These are phyloP conservation scores for Chalciporus pseudorubinellus DNA, from an alignment of 768 basidiomycete genomes.

Conservation along the genomic window DNA sequence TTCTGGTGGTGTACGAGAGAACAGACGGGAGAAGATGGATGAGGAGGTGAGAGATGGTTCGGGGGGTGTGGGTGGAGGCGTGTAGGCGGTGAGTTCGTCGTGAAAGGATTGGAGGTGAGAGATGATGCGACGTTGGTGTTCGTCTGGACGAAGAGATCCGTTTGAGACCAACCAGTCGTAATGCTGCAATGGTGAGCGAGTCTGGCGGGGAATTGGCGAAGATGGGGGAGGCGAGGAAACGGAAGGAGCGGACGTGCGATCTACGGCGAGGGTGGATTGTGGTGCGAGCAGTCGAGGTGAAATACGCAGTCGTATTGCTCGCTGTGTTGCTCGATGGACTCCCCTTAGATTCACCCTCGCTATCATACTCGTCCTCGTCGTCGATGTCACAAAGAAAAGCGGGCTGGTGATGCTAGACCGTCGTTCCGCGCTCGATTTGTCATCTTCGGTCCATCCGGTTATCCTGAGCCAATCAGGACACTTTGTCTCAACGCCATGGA, in stretches of 20 bases:
- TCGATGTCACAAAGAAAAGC: not conserved
- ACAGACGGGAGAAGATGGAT: conserved; percentile 27
- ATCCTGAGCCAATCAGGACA: not conserved
- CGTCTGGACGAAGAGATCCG: conserved; percentile 67
- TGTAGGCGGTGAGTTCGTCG: conserved; percentile 64
- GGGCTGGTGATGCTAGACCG: not conserved
- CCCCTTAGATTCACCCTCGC: conserved; percentile 2
- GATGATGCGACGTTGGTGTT: conserved; percentile 83
- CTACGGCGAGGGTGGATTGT: conserved; percentile 8
- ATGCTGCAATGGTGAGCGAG: conserved; percentile 31
- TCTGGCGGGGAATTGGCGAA: not conserved
- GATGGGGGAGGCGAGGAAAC: not conserved
- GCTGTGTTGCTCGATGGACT: not conserved
- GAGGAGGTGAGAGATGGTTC: conserved; percentile 31
- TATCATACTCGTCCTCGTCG: conserved; percentile 4
- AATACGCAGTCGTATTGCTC: conserved; percentile 1
- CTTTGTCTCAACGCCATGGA: conserved; percentile 22
- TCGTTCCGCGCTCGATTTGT: not conserved
- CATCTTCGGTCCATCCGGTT: not conserved
- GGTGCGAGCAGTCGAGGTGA: conserved; percentile 2
- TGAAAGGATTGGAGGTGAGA: conserved; percentile 79
- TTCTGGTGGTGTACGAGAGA: conserved; percentile 23
- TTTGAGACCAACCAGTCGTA: conserved; percentile 49
- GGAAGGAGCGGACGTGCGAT: not conserved
- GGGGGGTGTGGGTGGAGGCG: conserved; percentile 59